Evolutionary conservation across 768 basidiomycete species (phyloP), one percentile per base, ranked within the genome.

Genomic region (Calocybe gangraenosa): DNA sequence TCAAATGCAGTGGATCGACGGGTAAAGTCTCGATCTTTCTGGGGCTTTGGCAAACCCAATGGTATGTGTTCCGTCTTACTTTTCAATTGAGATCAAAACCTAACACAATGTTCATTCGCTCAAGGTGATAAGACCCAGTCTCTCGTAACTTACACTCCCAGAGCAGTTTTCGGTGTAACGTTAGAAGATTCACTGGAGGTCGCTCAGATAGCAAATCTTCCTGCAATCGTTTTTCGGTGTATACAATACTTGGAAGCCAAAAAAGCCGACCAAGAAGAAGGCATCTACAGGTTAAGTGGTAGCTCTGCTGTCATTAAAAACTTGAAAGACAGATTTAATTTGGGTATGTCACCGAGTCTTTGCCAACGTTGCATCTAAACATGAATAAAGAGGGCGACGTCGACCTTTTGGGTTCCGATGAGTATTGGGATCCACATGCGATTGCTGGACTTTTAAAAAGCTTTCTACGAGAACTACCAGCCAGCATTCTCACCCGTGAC

Each of bases 351-450:
- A 41, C n/a, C 30, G 25, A 19, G 38, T 34, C 40, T 18, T 18
- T 46, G 18, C 46, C 35, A 33, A 21, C 42, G 47, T 19, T 45
- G 35, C 45, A 46, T 28, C 44, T 47, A 40, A 39, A 54, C 17
- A 18, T 33, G 25, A 23, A 57, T 59, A 37, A 56, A 93, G 96
- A 99, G 72, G 95, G 94, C n/a, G 96, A 99, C 64, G 76, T 97
- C 45, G 86, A 97, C 61, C 75, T 99, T 9, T 70, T 95, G 30
- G 81, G 77, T 30, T 81, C 84, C 7, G 90, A 92, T 62, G 94
- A 96, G 58, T 90, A 86, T 56, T 96, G 91, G 88, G 96, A 99
- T 68, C 92, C 92, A 35, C 94, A 99, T 63, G 96, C 96, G 30
- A 89, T 99, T 49, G 88, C 96, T 39, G 96, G 95, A 3, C 73